phyloP scores from a whole-genome alignment of 2,329 filamentous ascomycete species.

The Lachnellula suecica region DNA sequence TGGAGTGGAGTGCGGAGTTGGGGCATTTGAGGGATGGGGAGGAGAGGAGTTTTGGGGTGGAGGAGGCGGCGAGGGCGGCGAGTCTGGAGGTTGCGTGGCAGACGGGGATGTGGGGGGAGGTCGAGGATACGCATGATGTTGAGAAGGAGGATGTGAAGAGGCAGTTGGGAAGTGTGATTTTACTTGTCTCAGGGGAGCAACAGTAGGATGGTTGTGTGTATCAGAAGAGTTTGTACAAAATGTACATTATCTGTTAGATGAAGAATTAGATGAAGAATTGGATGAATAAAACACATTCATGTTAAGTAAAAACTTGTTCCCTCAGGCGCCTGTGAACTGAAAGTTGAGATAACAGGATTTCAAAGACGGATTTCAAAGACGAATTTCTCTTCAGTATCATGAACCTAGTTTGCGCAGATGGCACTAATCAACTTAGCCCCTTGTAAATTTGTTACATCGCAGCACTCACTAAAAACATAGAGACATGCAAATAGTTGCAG shows the following conservation, averaged over 20 bases:
- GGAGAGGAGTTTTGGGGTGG: constrained; percentile 65
- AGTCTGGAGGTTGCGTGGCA: constrained; percentile 90
- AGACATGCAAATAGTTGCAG: not conserved
- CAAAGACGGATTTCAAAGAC: too few species aligned
- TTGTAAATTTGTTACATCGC: too few species aligned
- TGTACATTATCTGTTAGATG: not conserved
- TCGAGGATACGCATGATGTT: constrained; percentile 95
- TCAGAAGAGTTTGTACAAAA: not conserved
- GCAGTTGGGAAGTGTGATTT: constrained; percentile 82
- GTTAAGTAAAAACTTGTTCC: too few species aligned
- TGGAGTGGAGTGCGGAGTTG: constrained; percentile 83
- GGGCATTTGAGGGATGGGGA: constrained; percentile 44
- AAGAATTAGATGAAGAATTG: too few species aligned
- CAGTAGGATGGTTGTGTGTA: constrained; percentile 1
- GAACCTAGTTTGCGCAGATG: too few species aligned
- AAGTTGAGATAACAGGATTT: too few species aligned
- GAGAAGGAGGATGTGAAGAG: constrained; percentile 85
- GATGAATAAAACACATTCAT: too few species aligned
- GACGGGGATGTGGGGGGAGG: constrained; percentile 88
- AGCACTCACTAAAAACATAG: not conserved
- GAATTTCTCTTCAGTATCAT: too few species aligned
- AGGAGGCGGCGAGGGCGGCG: constrained; percentile 75
- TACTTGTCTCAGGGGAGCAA: constrained; percentile 67
- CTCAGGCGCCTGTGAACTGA: too few species aligned
- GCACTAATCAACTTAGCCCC: too few species aligned